Evolutionary conservation across 129 eudicot genomes (phyloP).

Genomic region (Cynara cardunculus): DNA sequence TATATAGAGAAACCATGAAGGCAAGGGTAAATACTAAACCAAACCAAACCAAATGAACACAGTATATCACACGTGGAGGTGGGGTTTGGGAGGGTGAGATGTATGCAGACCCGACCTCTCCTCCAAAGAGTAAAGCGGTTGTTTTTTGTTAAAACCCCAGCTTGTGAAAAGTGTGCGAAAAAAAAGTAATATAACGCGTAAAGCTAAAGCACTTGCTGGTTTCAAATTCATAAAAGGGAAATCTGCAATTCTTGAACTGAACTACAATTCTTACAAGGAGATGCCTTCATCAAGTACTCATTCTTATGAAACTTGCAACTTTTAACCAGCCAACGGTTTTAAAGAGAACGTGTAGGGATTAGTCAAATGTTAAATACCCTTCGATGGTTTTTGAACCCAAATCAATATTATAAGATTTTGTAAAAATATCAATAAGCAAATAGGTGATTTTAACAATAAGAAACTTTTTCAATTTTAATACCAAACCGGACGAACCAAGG

Average conservation of each 20-base stretch:
- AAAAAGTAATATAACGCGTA: neutral
- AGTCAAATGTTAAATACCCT: neutral
- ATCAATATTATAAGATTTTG: neutral
- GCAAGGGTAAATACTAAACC: too few species aligned
- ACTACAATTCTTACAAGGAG: neutral
- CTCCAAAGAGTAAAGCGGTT: too few species aligned
- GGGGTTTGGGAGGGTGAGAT: too few species aligned
- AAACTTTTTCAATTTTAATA: neutral
- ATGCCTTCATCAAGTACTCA: neutral
- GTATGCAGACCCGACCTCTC: too few species aligned
- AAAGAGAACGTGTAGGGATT: neutral
- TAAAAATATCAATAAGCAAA: neutral
- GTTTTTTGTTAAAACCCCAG: too few species aligned
- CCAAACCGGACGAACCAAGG: neutral
- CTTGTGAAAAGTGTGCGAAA: neutral
- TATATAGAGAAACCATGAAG: neutral
- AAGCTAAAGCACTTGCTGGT: neutral
- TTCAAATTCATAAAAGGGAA: neutral
- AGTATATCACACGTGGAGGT: too few species aligned
- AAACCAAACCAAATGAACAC: too few species aligned
- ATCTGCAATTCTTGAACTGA: neutral
- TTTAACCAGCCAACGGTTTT: neutral
- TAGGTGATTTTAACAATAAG: neutral
- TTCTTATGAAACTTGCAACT: neutral
- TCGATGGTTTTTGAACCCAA: neutral